phyloP scores from a whole-genome alignment of 768 basidiomycete genomes.

The Podaxis sp. region DNA sequence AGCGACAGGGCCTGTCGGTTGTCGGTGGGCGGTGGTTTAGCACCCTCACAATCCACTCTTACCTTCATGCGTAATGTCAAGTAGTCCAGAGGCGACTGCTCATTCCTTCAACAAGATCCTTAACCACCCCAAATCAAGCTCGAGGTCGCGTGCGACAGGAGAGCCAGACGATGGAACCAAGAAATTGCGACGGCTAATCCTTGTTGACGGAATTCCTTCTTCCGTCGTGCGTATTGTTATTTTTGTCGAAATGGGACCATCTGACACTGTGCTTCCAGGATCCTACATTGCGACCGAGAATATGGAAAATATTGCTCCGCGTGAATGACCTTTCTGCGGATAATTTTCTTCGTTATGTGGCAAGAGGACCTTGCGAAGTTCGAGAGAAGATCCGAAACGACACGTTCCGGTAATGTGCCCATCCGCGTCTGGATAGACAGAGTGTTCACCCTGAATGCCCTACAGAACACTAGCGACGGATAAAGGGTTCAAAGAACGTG shows the following conservation, averaged over 20 bases:
- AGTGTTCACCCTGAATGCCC: background rate
- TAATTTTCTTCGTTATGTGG: constrained; percentile 74
- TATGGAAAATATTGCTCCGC: constrained; percentile 93
- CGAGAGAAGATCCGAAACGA: constrained; percentile 94
- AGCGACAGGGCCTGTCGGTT: background rate
- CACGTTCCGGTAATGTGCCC: constrained; percentile 74
- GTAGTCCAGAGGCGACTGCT: constrained; percentile 39
- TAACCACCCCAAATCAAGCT: constrained; percentile 62
- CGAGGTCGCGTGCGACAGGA: constrained; percentile 60
- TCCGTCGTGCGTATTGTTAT: constrained; percentile 50
- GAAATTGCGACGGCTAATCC: constrained; percentile 82
- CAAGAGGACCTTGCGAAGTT: constrained; percentile 83
- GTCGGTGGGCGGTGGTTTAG: background rate
- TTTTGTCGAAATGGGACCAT: background rate
- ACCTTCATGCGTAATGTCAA: constrained; percentile 16
- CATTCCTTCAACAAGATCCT: constrained; percentile 84
- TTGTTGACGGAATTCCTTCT: constrained; percentile 89
- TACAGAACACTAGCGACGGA: constrained; percentile 91
- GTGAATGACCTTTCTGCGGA: constrained; percentile 79
- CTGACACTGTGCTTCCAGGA: constrained; percentile 46
- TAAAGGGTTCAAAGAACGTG: constrained; percentile 95
- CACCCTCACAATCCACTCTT: constrained; percentile 1
- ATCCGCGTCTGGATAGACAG: background rate
- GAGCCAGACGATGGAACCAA: constrained; percentile 79
- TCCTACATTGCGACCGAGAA: constrained; percentile 78